These are phyloP conservation scores for Mucor circinelloides DNA, from an alignment of 371 early-diverging fungal genomes.

Conservation along the genomic window DNA sequence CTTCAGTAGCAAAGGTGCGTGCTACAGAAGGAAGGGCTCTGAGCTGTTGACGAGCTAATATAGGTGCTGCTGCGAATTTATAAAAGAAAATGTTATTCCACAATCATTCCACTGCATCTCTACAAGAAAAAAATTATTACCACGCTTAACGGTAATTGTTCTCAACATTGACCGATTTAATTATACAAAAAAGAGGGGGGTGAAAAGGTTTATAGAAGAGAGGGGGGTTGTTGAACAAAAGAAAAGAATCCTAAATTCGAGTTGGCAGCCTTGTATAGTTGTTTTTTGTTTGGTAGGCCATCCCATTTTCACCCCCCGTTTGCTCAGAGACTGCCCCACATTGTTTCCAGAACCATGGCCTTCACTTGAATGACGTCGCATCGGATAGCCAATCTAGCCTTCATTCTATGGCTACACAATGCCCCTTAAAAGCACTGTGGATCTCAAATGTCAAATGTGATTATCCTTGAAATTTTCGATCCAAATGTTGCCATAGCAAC, in stretches of 20 bases:
- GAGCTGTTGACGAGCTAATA: constrained; percentile 28
- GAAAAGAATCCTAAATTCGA: not conserved
- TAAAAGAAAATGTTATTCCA: constrained; percentile 2
- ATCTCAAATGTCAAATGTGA: not conserved
- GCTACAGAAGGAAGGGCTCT: constrained; percentile 32
- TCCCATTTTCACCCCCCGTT: constrained; percentile 13
- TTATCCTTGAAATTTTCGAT: not conserved
- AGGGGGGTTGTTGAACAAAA: constrained; percentile 35
- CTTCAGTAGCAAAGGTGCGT: constrained; percentile 52
- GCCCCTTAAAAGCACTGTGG: not conserved
- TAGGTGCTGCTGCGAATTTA: constrained; percentile 15
- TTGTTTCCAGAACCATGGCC: not conserved
- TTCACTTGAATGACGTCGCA: constrained; percentile 13
- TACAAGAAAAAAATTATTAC: constrained; percentile 21
- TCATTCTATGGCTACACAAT: not conserved
- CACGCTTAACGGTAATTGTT: constrained; percentile 46
- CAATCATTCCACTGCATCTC: not conserved
- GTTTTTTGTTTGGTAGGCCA: constrained; percentile 13
- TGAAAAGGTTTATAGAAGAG: constrained; percentile 28
- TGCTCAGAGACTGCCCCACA: constrained; percentile 5
- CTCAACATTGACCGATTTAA: constrained; percentile 43
- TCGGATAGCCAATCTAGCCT: not conserved
- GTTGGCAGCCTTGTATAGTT: constrained; percentile 9
- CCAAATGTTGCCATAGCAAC: not conserved
- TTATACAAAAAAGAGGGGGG: constrained; percentile 21